These are phyloP conservation scores for Yamadazyma ubonensis DNA, from an alignment of 805 yeast genomes.

Conservation along the genomic window DNA sequence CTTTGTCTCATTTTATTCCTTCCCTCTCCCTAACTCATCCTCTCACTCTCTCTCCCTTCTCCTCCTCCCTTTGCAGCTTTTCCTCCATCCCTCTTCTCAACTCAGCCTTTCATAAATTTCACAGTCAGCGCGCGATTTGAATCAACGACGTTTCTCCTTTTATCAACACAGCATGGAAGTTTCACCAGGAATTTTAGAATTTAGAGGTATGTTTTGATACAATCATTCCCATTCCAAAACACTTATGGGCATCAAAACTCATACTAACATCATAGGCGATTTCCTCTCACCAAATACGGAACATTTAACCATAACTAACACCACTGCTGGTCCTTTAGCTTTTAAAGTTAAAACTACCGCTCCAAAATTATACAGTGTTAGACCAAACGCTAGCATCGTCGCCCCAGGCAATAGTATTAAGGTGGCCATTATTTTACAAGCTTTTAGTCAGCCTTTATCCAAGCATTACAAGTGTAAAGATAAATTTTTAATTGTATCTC, in stretches of 20 bases:
- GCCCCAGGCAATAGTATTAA: constrained; percentile 70
- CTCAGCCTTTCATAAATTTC: constrained; percentile 8
- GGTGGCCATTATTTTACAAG: constrained; percentile 83
- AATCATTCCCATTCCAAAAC: background rate
- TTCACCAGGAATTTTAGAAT: constrained; percentile 70
- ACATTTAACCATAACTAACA: constrained; percentile 53
- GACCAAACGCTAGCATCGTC: constrained; percentile 88
- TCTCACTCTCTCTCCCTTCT: no score
- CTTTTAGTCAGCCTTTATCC: constrained; percentile 71
- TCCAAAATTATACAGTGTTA: constrained; percentile 91
- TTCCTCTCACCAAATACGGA: constrained; percentile 72
- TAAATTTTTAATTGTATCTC: constrained; percentile 85
- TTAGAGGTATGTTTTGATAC: constrained; percentile 59
- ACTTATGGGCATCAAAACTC: no score
- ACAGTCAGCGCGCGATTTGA: constrained; percentile 3
- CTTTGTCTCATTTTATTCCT: no score
- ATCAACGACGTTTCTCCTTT: constrained; percentile 8
- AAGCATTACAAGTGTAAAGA: constrained; percentile 80
- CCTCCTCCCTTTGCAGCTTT: no score
- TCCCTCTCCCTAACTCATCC: no score
- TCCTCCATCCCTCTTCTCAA: no score
- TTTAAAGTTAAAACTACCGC: constrained; percentile 98
- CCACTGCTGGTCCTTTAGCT: constrained; percentile 61
- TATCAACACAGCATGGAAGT: constrained; percentile 57
- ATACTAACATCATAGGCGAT: constrained; percentile 52